These are phyloP conservation scores for Colletotrichum navitas DNA, from an alignment of 2,329 filamentous ascomycete genomes.

Conservation along the genomic window DNA sequence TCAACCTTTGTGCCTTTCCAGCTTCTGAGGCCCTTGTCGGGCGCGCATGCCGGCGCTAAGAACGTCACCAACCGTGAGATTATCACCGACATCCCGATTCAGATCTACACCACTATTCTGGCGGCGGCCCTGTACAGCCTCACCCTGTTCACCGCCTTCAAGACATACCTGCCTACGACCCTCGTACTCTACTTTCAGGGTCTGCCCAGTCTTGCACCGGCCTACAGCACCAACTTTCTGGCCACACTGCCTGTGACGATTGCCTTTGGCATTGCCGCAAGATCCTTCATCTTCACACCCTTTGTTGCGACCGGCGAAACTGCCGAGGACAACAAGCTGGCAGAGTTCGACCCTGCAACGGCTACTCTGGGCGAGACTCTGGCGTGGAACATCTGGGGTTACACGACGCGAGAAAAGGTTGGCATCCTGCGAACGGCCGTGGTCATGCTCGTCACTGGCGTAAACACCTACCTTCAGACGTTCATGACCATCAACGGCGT, in stretches of 20 bases:
- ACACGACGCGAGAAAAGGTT: conserved; percentile 71
- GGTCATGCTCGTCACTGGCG: conserved; percentile 67
- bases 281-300: conserved; percentile 82
- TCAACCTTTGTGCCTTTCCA: conserved; percentile 80
- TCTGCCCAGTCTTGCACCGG: conserved; percentile 76
- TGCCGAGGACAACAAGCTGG: conserved; percentile 61
- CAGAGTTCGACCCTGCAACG: conserved; percentile 72
- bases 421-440: conserved; percentile 74
- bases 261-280: conserved; percentile 76
- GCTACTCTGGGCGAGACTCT: conserved; percentile 79
- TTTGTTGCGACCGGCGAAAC: conserved; percentile 67
- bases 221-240: conserved; percentile 72
- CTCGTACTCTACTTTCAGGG: conserved; percentile 82
- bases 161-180: conserved; percentile 76
- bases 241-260: conserved; percentile 71
- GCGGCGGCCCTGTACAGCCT: conserved; percentile 81
- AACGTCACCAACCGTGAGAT: conserved; percentile 72
- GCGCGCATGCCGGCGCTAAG: conserved; percentile 68
- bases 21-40: conserved; percentile 76
- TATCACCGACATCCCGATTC: conserved; percentile 71
- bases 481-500: conserved; percentile 77
- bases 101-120: conserved; percentile 74
- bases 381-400: conserved; percentile 79
- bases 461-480: conserved; percentile 74
- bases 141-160: conserved; percentile 76